Base-by-base conservation (phyloP, 1,284 basidiomycete species). In the Tylopilus sp. region DNA sequence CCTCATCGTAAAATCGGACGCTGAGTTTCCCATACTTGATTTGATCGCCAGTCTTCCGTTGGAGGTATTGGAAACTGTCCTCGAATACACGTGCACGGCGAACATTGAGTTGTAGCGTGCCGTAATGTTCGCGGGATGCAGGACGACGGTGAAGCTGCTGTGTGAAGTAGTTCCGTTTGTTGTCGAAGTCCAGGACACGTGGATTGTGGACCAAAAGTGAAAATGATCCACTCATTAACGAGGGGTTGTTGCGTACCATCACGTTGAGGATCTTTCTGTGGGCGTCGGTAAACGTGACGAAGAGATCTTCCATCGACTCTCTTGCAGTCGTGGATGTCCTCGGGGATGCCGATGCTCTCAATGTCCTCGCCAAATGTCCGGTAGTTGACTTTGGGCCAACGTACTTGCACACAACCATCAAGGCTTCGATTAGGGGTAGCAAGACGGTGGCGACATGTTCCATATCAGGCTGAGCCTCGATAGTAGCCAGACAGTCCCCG, bases 351-450 rank as follows among this genome's bases (percentile, higher is more conserved):
- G 80, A 81, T 9, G 74, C 76, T 44, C 78, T 79, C 23, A 81
- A 62, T 41, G 71, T 70, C 50, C 81, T 81, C 37, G 74, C 66
- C 29, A 72, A 54, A 28, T 66, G 68, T 11, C 69, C 67, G 2
- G 68, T 57, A n/a, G 70, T 65, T 0, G 77, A 65, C 58, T 84
- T 84, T 13, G 85, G 72, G 10, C 82, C 84, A 36, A 89, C 90
- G 65, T 97, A 92, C 69, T 97, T 97, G 79, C 92, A 97, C 23
- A 99, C 92, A 1, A 99, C 96, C 92, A 99, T 97, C 55, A 99
- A 74, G 0, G 93, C 84, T 68, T 97, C 94, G 55, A 97, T 95
- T 30, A 97, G 74, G 11, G 94, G 95, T 16, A 97, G 74, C 1
- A 97, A 74, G 19, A 96, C 90, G 0, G 91, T 94, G 2, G 92